These are phyloP conservation scores for Triticum timopheevii DNA, from an alignment of 176 grass and related monocot genomes.

Conservation along the genomic window DNA sequence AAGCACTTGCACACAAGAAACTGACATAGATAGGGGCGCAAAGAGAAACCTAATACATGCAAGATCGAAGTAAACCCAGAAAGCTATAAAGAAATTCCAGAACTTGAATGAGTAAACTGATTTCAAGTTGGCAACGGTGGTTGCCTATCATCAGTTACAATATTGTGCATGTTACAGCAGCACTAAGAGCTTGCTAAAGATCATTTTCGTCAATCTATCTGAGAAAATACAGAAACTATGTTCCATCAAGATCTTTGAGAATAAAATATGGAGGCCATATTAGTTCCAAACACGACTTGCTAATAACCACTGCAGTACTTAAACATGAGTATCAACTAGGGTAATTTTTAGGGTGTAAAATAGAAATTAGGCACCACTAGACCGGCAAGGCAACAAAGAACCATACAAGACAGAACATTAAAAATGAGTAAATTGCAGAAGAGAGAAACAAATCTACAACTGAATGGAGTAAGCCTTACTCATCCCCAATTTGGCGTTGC, in stretches of 20 bases:
- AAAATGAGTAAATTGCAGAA: not conserved
- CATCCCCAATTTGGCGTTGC: slow-evolving; percentile 88
- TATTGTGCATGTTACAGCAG: slow-evolving; percentile 96
- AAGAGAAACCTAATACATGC: too few relatives aligned
- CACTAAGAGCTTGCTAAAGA: slow-evolving; percentile 87
- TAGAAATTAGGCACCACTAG: too few relatives aligned
- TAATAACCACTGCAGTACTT: not conserved
- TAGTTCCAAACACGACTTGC: not conserved
- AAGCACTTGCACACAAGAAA: too few relatives aligned
- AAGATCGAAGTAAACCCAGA: too few relatives aligned
- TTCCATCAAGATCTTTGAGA: slow-evolving; percentile 13
- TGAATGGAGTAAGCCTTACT: slow-evolving; percentile 51
- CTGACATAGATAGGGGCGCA: too few relatives aligned
- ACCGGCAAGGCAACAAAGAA: too few relatives aligned
- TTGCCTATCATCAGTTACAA: slow-evolving; percentile 16
- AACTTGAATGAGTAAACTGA: too few relatives aligned
- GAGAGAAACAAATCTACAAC: too few relatives aligned
- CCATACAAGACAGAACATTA: too few relatives aligned
- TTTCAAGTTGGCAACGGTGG: too few relatives aligned
- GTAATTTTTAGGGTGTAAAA: not conserved
- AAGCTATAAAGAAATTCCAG: too few relatives aligned
- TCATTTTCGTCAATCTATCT: slow-evolving; percentile 98
- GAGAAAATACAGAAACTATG: slow-evolving; percentile 13
- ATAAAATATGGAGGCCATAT: not conserved
- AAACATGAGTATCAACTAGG: not conserved